Base-by-base conservation (phyloP, 1,139 yeast species). In the Magnusiomyces magnusii region DNA sequence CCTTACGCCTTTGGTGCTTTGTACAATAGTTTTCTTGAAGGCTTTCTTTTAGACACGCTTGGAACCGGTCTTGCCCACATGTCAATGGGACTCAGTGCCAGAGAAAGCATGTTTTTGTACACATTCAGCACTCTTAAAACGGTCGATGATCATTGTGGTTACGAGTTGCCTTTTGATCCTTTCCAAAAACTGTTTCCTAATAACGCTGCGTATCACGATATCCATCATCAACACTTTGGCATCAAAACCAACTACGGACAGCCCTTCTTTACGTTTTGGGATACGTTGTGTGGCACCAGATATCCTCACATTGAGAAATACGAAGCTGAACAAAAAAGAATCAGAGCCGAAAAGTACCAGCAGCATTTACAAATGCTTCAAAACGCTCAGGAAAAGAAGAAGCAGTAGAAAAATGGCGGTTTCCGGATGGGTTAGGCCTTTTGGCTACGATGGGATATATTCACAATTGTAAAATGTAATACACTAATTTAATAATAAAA, bases 61-160 rank as follows among this genome's bases (percentile, higher is more conserved):
- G 99, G 99, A 9, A 87, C 98, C 0, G 98, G 97, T 27, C 65
- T 92, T 51, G 95, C 97, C 0, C 80, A 84, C 59, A 65, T 88
- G 36, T 65, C 81, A 19, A 80, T 88, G 1, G 78, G 80, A 1
- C 76, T 93, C 65, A 75, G 88, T 1, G 86, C 91, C 55, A 82
- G 97, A 61, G 98, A 93, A 74, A 76, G 86, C 57, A 77, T 87
- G 42, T 66, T 87, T 24, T 76, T 93, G 61, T 93, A 80, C 74
- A 85, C 93, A 2, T 89, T 93, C 72, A 88, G 97, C 19, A 93
- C 99, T 3, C 74, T 93, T 80, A 93, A 93, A 74, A 93, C 99
- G 0, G 97, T 93, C 57, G 99, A 93, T 72, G 99, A 93, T 73
- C 99, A 93, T 73, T 93, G 98, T 73, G 99, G 99, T 23, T 93